Base-by-base conservation (phyloP, 345 rosid species). In the Moricandia arvensis region DNA sequence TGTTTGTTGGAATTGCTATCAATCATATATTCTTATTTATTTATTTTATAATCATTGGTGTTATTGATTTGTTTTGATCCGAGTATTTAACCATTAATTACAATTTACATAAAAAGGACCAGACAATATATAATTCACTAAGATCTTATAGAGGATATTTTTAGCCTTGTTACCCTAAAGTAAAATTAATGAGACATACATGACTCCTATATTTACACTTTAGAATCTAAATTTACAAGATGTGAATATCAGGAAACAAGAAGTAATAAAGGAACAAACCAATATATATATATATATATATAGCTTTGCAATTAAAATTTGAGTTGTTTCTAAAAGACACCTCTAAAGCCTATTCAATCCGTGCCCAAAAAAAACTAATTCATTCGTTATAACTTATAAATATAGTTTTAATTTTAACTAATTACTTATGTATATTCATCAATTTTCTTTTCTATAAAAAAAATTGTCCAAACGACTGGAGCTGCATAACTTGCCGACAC, bases 401-500 rank as follows among this genome's bases (percentile, higher is more conserved):
- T 5, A 24, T 12, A 27, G 2, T 58, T 11, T 24, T 6, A 6
- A 57, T 16, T 11, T 26, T 17, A 10, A 63, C 61, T 4, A n/a
- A 11, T 27, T 59, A 59, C 10, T 66, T 26, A n/a, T 9, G 34
- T 59, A 59, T 45, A 55, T 34, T 34, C 34, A 45, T 78, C 15
- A 59, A 34, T 64, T 30, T 67, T 47, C 17, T 43, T 0, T 21
- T 69, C n/a, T n/a, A n/a, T n/a, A n/a, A 54, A 26, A 34, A 13
- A 13, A 8, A 29, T 2, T 70, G 65, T 63, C 41, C 38, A 2
- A 31, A 38, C 51, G 59, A 33, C 8, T 35, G 15, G 60, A 76
- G 43, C 62, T 63, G 38, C 15, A 33, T 13, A 81, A 80, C 76
- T 83, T 68, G 98, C 97, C 94, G 94, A 93, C 97, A 88, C 79